Evolutionary conservation across 805 yeast genomes (phyloP), one percentile per base, ranked within the genome.

Genomic region (Ogataea ramenticola): DNA sequence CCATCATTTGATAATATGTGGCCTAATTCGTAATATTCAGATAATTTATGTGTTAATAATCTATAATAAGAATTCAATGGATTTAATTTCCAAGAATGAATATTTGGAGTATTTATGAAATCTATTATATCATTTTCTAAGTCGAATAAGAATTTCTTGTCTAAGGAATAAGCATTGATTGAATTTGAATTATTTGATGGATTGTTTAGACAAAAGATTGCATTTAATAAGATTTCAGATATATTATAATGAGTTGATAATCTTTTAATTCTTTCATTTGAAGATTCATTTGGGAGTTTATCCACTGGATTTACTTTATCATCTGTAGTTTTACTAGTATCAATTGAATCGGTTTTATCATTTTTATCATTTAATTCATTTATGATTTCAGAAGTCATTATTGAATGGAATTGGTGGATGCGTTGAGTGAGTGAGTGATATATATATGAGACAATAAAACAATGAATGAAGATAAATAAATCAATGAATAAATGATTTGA

Each of bases 1-100:
- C 79, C 79, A 46, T 73, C 79, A 50, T 71, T 75, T 12, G 77
- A 62, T 38, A 72, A 50, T 9, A 70, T 71, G 54, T 84, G 90
- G 36, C 79, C 79, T 44, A 83, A 58, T 21, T 69, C 65, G 54
- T 82, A 80, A 56, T 81, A 82, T 33, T 79, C 82, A 4, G 89
- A 86, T 31, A 82, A 64, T 50, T 82, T 84, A 59, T 85, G 90
- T 0, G 83, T 72, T 43, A 85, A 61, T 39, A 85, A 64, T 50
- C 91, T 65, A 50, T 77, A 79, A 57, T 80, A 84, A 2, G 88
- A 80, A 58, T 84, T 84, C 72, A 79, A 72, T 7, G 84, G 75
- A 34, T 67, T 67, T 55, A 76, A 55, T 49, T 68, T 63, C 68
- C 65, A 53, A 27, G 72, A 60, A 56, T 69, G 49, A 60, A 68